Evolutionary conservation across 768 basidiomycete genomes (phyloP), one percentile per base, ranked within the genome.

Genomic region (Tubosaeta sp.): DNA sequence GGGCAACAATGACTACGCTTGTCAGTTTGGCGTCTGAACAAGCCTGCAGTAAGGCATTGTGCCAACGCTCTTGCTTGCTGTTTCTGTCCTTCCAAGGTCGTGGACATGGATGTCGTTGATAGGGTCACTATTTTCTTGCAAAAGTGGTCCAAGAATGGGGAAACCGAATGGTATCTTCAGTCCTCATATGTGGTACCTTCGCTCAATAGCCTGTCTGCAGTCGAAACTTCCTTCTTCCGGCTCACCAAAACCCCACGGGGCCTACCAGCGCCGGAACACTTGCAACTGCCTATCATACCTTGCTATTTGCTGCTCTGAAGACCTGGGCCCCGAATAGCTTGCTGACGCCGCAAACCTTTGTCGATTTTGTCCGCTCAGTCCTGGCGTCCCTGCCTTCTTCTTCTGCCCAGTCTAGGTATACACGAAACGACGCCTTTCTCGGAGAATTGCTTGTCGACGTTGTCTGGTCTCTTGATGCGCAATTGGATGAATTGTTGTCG

Each of bases 401-500:
- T 6, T 79, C 80, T n/a, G 53, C 63, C 4, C 64, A 63, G 26
- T 57, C 67, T 16, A 56, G 59, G 35, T 68, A 73, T 43, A 72
- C 76, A 11, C 68, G 74, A 8, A 74, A 76, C 55, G 71, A 69
- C 4, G 55, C 70, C 1, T 59, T 75, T 1, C 81, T 91, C 51
- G 84, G 85, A 11, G 88, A 91, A 59, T 67, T 81, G 43, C 72
- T 93, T 3, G 78, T 94, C 19, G 91, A 94, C 64, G 76, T 88
- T 60, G 75, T 91, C 42, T 94, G 91, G 91, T 79, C 88, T 17
- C 66, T 88, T 42, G 91, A 93, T 69, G 75, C 80, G 34, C 82
- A 86, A 57, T 67, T 92, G 53, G 91, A 93, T 52, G 89, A 91
- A 60, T 67, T 83, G 27, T 57, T 85, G 33, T 65, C 68, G 13